A percentile compares a stretch with the other conserved stretches of the same genome.
These are phyloP conservation scores for Acidiella bohemica DNA, from an alignment of 495 filamentous ascomycete genomes.

Conservation along the genomic window DNA sequence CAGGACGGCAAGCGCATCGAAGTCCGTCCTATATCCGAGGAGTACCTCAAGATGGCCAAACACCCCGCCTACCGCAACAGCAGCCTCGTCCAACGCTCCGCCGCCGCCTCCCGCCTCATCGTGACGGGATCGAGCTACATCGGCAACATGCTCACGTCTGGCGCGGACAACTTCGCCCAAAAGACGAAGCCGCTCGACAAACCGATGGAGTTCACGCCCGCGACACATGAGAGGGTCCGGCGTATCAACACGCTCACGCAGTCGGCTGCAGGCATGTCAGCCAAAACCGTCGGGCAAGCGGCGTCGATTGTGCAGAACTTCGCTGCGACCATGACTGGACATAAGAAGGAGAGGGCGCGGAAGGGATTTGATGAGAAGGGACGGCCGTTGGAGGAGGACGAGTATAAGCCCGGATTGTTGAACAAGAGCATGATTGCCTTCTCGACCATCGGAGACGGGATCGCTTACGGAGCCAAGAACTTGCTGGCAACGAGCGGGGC, in stretches of 20 bases:
- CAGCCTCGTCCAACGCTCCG: conserved; percentile 76
- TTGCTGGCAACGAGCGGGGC: conserved; percentile 58
- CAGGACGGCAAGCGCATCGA: conserved; percentile 56
- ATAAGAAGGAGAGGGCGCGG: conserved; percentile 41
- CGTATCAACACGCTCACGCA: conserved; percentile 72
- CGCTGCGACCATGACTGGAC: conserved; percentile 58
- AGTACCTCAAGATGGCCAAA: conserved; percentile 65
- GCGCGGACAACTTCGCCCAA: conserved; percentile 68
- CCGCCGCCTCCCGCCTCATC: conserved; percentile 80
- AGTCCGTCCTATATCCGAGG: conserved; percentile 61
- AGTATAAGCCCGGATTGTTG: conserved; percentile 76
- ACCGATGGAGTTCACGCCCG: conserved; percentile 75
- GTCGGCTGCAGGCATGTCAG: conserved; percentile 60
- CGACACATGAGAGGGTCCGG: conserved; percentile 70
- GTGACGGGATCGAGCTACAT: conserved; percentile 73
- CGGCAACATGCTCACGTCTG: conserved; percentile 56
- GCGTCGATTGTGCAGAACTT: conserved; percentile 73
- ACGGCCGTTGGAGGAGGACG: conserved; percentile 42
- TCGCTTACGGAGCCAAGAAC: conserved; percentile 67
- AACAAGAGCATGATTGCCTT: conserved; percentile 97
- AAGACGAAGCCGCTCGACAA: conserved; percentile 61
- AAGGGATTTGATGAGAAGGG: conserved; percentile 51
- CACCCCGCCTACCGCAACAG: conserved; percentile 84
- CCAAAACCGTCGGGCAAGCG: conserved; percentile 76
- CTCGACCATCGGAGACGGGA: conserved; percentile 83